Evolutionary conservation across 139 green algal genomes (phyloP).

Genomic region (Chlorella sorokiniana): DNA sequence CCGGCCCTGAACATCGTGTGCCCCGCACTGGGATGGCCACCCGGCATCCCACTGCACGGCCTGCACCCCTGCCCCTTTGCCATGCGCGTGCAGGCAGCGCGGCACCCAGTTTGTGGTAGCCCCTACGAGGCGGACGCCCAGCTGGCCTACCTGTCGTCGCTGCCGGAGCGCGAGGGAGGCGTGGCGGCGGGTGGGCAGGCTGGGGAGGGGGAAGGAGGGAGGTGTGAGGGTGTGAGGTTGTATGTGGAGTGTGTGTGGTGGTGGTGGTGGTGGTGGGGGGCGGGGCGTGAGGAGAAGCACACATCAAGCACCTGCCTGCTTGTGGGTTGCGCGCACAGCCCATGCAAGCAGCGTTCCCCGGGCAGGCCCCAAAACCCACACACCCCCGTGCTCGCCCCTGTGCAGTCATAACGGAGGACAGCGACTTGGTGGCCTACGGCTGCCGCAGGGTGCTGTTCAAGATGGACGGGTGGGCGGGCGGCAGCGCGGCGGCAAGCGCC

Average conservation of each 20-base stretch:
- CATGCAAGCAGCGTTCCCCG: too few species aligned
- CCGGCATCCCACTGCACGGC: not conserved
- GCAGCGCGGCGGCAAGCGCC: not conserved
- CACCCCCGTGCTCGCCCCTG: not conserved
- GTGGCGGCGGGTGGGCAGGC: constrained; percentile 26
- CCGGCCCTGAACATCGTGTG: too few species aligned
- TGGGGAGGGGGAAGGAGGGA: too few species aligned
- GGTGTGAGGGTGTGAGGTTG: not conserved
- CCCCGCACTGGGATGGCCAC: too few species aligned
- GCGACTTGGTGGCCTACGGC: constrained; percentile 54
- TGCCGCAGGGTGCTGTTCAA: constrained; percentile 57
- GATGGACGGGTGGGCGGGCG: constrained; percentile 9
- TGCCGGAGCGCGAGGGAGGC: constrained; percentile 72
- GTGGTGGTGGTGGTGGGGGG: too few species aligned
- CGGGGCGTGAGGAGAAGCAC: too few species aligned
- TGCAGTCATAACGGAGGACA: constrained; percentile 55
- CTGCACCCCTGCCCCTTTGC: constrained; percentile 49
- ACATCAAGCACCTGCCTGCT: too few species aligned
- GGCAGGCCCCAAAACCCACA: not conserved
- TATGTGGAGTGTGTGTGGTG: not conserved
- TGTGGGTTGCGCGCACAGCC: too few species aligned
- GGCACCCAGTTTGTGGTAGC: constrained; percentile 89
- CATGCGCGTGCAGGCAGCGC: not conserved
- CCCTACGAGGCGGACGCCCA: constrained; percentile 97
- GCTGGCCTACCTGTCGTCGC: constrained; percentile 84